Evolutionary conservation across 2,329 filamentous ascomycete genomes (phyloP).

Genomic region (Purpureocillium lavendulum): DNA sequence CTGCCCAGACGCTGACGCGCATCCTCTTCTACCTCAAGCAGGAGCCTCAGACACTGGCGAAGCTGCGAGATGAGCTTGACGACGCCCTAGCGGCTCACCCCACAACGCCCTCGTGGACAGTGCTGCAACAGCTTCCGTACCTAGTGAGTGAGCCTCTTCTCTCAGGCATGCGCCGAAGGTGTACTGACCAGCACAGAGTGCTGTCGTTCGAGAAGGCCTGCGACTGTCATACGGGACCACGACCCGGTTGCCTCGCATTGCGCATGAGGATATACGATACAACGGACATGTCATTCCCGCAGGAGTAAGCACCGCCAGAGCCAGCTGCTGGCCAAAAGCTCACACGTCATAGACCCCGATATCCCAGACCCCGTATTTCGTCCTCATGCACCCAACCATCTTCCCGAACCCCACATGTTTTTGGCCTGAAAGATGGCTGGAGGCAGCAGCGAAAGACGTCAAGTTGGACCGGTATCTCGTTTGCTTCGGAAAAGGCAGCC

Average conservation of each 20-base stretch:
- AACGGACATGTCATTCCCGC: slow-evolving; percentile 6
- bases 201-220: slow-evolving; percentile 6
- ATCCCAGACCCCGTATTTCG: slow-evolving; percentile 10
- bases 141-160: background rate
- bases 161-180: background rate
- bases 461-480: slow-evolving; percentile 3
- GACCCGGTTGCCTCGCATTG: slow-evolving; percentile 6
- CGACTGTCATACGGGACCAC: slow-evolving; percentile 9
- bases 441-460: background rate
- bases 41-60: background rate
- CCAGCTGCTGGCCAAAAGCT: background rate
- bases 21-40: background rate
- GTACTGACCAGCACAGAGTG: slow-evolving; percentile 1
- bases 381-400: slow-evolving; percentile 7
- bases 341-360: background rate
- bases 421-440: slow-evolving; percentile 2
- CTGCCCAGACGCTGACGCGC: slow-evolving; percentile 5
- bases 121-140: slow-evolving; percentile 6
- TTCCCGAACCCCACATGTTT: slow-evolving; percentile 3
- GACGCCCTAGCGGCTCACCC: background rate
- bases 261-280: slow-evolving; percentile 6
- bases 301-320: slow-evolving; percentile 2
- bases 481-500: slow-evolving; percentile 3
- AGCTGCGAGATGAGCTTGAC: background rate
- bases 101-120: slow-evolving; percentile 2